Evolutionary conservation across 768 basidiomycete genomes (phyloP), one percentile per base, ranked within the genome.

Genomic region (Lanmaoa pseudosensibilis): DNA sequence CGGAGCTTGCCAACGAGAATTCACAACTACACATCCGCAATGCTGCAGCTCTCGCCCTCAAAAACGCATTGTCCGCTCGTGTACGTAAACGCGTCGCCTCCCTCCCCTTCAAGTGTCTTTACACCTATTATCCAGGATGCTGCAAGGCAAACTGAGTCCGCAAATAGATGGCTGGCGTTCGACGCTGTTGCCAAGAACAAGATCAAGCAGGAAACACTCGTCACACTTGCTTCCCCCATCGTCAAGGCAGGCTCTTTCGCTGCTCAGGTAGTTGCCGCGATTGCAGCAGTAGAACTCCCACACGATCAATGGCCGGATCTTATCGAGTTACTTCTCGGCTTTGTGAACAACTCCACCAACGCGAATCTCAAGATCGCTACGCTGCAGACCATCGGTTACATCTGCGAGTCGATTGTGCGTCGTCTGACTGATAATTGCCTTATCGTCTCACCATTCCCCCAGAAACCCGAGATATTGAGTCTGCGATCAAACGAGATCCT

Each of bases 331-430:
- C 80, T 99, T 21, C 80, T 99, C 39, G 87, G 88, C 52, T 94
- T 95, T 67, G 86, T 96, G 55, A 92, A 90, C 73, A 85, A 85
- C 63, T 79, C 80, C 46, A 59, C 77, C 39, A 92, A 90, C 68
- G 77, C 83, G 12, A 89, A 86, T 63, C 77, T 95, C 62, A 84
- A 82, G 69, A 89, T 97, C 58, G 83, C 94, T 3, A 95, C 95
- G 10, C 79, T 98, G 13, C 93, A 97, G 74, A 85, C 95, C 19
- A 93, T 99, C 75, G 97, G 97, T 45, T 98, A 87, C 74, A 94
- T 98, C 73, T 99, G 97, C 78, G 97, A 99, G 76, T 80, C 85
- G 54, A 92, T 97, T 77, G 95, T 98, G 66, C 68, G 95, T 87
- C 30, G 36, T 40, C 54, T 44, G 6, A 32, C 53, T 51, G 57